Evolutionary conservation across 805 yeast genomes (phyloP), one percentile per base, ranked within the genome.

Genomic region (Blastobotrys peoriensis): DNA sequence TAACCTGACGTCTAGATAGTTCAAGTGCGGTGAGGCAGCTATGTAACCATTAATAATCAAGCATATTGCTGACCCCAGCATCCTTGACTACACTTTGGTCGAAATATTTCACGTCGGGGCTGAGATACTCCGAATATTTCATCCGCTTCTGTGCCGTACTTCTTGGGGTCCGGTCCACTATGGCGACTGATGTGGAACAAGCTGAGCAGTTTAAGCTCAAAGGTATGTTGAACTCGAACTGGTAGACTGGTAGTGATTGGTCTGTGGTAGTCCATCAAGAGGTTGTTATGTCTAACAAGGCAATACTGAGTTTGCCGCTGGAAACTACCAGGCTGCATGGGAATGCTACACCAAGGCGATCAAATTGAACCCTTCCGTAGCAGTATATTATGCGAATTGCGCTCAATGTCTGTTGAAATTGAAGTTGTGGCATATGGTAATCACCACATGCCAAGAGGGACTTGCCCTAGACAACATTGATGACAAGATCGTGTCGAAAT

Each of bases 341-440:
- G 40, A 40, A 9, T 39, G 25, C n/a, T 55, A 55, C 45, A 19
- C 44, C 3, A 17, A 40, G 19, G 58, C 58, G 8, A 45, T 55
- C 5, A 40, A 45, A 13, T 9, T 35, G 3, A 48, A 41, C 28
- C 44, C 46, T 1, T 22, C 37, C 2, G 37, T 27, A 5, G 44
- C 54, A 3, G 45, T 46, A 13, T 51, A 39, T 37, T 55, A 46
- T 39, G 52, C 59, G 5, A 55, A 55, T 38, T 38, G 56, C 17
- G 55, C 59, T 2, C 49, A 49, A 4, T 45, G 52, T 18, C 45
- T 44, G 20, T 43, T 54, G 35, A 55, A 55, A 27, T 48, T 52
- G 4, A 38, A 41, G 21, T 27, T 44, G 8, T 54, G 41, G 41
- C 19, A 25, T 4, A 36, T 36, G 15, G 58, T 54, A 2, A 28